phyloP scores from a whole-genome alignment of 2,329 filamentous ascomycete genomes.

The Dactylella cylindrospora region DNA sequence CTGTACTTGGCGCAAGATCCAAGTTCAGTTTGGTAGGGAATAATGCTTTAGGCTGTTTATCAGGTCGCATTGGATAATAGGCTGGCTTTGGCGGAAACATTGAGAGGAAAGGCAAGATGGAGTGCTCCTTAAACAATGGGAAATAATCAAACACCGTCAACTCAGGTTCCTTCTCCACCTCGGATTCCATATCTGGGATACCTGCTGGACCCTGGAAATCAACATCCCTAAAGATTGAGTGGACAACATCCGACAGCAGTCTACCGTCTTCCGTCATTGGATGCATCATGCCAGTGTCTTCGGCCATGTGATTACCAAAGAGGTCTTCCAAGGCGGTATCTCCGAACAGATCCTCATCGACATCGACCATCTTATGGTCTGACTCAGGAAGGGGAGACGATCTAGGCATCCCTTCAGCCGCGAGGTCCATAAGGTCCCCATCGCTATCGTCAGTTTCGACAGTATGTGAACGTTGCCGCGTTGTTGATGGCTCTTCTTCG shows the following conservation, averaged over 20 bases:
- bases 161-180: constrained; percentile 1
- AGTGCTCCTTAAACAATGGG: constrained; percentile 75
- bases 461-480: constrained; percentile 20
- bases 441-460: constrained; percentile 47
- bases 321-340: constrained; percentile 52
- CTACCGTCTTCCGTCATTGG: constrained; percentile 41
- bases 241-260: constrained; percentile 22
- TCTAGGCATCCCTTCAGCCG: constrained; percentile 8
- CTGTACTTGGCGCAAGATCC: constrained; percentile 81
- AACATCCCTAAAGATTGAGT: constrained; percentile 29
- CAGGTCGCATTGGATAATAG: constrained; percentile 75
- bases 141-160: constrained; percentile 71
- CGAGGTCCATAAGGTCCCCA: constrained; percentile 50
- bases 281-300: constrained; percentile 44
- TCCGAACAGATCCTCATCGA: constrained; percentile 54
- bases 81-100: constrained; percentile 76
- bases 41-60: constrained; percentile 77
- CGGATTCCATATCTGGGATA: constrained; percentile 11
- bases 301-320: constrained; percentile 21
- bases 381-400: constrained; percentile 13
- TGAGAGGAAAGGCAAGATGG: constrained; percentile 75
- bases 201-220: constrained; percentile 26
- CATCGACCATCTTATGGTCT: constrained; percentile 32
- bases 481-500: constrained; percentile 61
- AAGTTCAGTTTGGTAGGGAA: constrained; percentile 84